phyloP scores from a whole-genome alignment of 1,284 basidiomycete genomes.

The Ustilago bromivora region DNA sequence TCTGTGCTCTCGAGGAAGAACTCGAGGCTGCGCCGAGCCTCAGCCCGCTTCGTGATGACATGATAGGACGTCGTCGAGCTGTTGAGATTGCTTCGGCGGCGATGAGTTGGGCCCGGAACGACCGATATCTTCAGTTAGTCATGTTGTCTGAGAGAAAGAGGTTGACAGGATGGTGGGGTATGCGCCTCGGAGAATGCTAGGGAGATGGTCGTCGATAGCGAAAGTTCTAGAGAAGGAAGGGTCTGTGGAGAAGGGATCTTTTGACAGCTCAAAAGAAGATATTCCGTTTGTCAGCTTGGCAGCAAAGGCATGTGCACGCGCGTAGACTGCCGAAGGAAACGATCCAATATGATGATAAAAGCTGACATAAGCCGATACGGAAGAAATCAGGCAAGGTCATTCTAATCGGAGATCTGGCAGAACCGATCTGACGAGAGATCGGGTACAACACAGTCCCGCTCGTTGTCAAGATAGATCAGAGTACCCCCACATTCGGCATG shows the following conservation, averaged over 20 bases:
- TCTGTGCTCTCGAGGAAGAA: not conserved
- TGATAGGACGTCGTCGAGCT: not conserved
- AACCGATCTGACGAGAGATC: too few species aligned
- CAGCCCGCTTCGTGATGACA: slow-evolving; percentile 15
- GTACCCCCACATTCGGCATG: too few species aligned
- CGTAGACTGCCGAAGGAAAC: not conserved
- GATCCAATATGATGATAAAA: too few species aligned
- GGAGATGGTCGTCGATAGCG: not conserved
- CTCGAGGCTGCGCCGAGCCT: slow-evolving; percentile 9
- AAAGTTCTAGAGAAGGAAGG: not conserved
- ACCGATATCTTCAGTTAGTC: too few species aligned
- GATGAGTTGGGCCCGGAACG: too few species aligned
- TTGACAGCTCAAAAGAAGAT: slow-evolving; percentile 1
- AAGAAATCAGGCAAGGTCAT: too few species aligned
- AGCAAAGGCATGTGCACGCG: not conserved
- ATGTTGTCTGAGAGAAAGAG: too few species aligned
- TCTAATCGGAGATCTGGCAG: too few species aligned
- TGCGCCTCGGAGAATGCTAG: not conserved
- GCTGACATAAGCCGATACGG: too few species aligned
- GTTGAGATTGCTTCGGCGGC: too few species aligned
- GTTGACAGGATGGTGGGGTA: not conserved
- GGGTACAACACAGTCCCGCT: too few species aligned
- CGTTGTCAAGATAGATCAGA: too few species aligned
- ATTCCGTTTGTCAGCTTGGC: slow-evolving; percentile 16
- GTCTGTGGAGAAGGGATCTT: not conserved